A percentile compares a stretch with the other conserved stretches of the same genome.
Evolutionary conservation across 1,139 yeast genomes (phyloP).

Genomic region (Kodamaea sp.): DNA sequence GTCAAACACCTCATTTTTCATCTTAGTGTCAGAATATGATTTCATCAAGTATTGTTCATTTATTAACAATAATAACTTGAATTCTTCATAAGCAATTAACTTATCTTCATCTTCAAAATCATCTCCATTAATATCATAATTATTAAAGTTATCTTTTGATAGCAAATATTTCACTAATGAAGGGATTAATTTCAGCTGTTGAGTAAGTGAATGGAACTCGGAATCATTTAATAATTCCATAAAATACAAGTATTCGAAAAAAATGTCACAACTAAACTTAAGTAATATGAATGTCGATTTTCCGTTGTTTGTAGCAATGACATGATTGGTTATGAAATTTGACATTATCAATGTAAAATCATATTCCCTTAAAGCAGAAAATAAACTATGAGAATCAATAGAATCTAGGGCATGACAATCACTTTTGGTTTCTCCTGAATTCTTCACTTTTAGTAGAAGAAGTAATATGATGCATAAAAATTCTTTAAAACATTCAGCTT

Average conservation of each 20-base stretch:
- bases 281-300: constrained; percentile 32
- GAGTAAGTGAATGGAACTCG: constrained; percentile 32
- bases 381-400: constrained; percentile 22
- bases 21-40: constrained; percentile 30
- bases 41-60: constrained; percentile 85
- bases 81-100: constrained; percentile 62
- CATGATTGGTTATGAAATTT: constrained; percentile 31
- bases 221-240: constrained; percentile 32
- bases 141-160: constrained; percentile 43
- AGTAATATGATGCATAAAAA: constrained; percentile 36
- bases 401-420: constrained; percentile 3
- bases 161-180: constrained; percentile 51
- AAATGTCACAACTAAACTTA: constrained; percentile 40
- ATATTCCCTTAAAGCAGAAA: constrained; percentile 34
- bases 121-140: constrained; percentile 33
- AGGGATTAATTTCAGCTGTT: constrained; percentile 26
- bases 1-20: constrained; percentile 48
- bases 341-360: constrained; percentile 46
- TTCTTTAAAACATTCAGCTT: constrained; percentile 30
- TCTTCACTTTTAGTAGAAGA: constrained; percentile 34
- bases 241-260: constrained; percentile 42
- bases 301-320: constrained; percentile 17
- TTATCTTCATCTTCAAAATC: constrained; percentile 58
- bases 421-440: constrained; percentile 12
- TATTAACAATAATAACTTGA: constrained; percentile 67